Evolutionary conservation across 1,284 basidiomycete species (phyloP).

Genomic region (Sporisorium exsertum): DNA sequence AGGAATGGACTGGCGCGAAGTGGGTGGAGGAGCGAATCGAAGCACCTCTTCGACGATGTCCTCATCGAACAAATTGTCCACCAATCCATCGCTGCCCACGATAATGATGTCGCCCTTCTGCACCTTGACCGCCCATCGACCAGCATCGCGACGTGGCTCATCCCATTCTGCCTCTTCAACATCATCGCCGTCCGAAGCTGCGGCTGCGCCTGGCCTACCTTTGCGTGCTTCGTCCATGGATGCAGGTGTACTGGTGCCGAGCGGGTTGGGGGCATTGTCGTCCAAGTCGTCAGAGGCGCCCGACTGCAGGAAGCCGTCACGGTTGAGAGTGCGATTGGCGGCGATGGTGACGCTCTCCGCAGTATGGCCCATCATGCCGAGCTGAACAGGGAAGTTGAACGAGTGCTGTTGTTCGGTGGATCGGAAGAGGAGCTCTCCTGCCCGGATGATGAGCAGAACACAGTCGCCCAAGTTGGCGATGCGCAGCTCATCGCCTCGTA

Average conservation of each 20-base stretch:
- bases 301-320: conserved; percentile 52
- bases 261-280: conserved; percentile 51
- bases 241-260: conserved; percentile 38
- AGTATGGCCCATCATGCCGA: conserved; percentile 79
- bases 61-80: conserved; percentile 94
- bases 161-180: conserved; percentile 62
- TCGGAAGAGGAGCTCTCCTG: conserved; percentile 83
- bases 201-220: conserved; percentile 3
- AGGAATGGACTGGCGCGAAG: conserved; percentile 17
- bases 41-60: conserved; percentile 90
- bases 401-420: conserved; percentile 95
- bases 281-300: conserved; percentile 56
- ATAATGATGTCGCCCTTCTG: conserved; percentile 88
- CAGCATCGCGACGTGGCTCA: conserved; percentile 74
- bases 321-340: conserved; percentile 52
- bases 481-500: conserved; percentile 80
- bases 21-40: conserved; percentile 72
- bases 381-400: conserved; percentile 91
- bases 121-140: conserved; percentile 80
- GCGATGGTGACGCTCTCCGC: conserved; percentile 75
- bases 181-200: conserved; percentile 32
- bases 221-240: conserved; percentile 46
- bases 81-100: conserved; percentile 87
- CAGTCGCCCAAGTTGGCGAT: conserved; percentile 95
- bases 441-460: conserved; percentile 81